Conservation (phyloP, 202 grass and related monocot species). For the Setaria viridis region DNA sequence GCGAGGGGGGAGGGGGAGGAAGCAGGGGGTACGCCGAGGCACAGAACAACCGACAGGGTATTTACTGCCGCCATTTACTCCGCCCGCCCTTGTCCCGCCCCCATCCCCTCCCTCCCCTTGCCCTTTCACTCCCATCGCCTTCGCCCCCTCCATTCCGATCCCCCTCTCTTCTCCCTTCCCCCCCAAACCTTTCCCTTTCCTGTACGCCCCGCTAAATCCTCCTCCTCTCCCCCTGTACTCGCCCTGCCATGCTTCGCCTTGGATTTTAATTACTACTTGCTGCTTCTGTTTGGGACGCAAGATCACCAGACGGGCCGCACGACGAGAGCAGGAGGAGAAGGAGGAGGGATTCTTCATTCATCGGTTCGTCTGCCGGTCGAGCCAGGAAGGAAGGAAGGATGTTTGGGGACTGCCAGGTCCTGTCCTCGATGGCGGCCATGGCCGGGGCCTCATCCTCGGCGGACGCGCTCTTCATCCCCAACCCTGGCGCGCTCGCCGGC, state of each 20-base stretch:
- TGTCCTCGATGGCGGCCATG: constrained; percentile 74
- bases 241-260: neutral
- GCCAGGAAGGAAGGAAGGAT: constrained; percentile 35
- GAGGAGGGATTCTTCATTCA: no score
- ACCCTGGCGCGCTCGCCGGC: constrained; percentile 64
- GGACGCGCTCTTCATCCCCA: constrained; percentile 80
- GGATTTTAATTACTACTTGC: neutral
- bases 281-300: neutral
- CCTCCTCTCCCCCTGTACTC: constrained; percentile 32
- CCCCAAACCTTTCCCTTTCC: constrained; percentile 43
- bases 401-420: constrained; percentile 98
- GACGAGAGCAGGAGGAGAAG: neutral
- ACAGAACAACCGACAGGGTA: constrained; percentile 73
- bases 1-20: neutral
- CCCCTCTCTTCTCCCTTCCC: neutral
- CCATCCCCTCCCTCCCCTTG: neutral
- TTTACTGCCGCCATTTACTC: constrained; percentile 72
- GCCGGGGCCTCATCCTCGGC: constrained; percentile 51
- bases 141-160: neutral
- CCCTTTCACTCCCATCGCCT: neutral
- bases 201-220: constrained; percentile 35
- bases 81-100: constrained; percentile 17
- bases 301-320: neutral
- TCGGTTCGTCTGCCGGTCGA: neutral
- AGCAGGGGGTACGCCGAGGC: constrained; percentile 31